phyloP scores from a whole-genome alignment of 768 basidiomycete genomes.

The Lactarius indigo region DNA sequence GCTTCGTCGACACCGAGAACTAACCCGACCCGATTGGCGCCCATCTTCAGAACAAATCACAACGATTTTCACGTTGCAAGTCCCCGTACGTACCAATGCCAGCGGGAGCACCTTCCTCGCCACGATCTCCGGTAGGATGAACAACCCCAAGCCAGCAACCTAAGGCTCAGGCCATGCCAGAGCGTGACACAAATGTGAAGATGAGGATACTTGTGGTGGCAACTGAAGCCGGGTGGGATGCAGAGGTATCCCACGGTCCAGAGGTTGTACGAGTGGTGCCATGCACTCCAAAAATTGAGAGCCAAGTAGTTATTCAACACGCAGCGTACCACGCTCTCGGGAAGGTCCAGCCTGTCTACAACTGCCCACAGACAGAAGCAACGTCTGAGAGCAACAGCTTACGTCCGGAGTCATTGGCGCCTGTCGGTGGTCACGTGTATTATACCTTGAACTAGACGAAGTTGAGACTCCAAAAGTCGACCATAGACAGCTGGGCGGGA shows the following conservation, averaged over 20 bases:
- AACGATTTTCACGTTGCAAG: too few relatives aligned
- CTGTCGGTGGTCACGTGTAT: too few relatives aligned
- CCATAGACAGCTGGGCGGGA: constrained; percentile 80
- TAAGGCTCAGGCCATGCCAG: constrained; percentile 93
- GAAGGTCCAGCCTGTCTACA: constrained; percentile 83
- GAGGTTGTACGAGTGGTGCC: constrained; percentile 95
- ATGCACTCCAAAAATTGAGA: constrained; percentile 90
- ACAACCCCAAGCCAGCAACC: constrained; percentile 95
- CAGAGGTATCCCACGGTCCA: constrained; percentile 95
- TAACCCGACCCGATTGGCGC: constrained; percentile 93
- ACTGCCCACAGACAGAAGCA: constrained; percentile 96
- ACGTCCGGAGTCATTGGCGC: too few relatives aligned
- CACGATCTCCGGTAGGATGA: constrained; percentile 81
- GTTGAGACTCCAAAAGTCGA: constrained; percentile 96
- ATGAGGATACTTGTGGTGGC: constrained; percentile 68
- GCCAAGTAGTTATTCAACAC: constrained; percentile 97
- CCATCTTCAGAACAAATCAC: constrained; percentile 72
- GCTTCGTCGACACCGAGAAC: constrained; percentile 85
- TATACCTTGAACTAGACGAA: constrained; percentile 98
- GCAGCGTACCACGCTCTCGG: constrained; percentile 99
- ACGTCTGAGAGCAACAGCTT: constrained; percentile 92
- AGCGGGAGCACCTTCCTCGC: constrained; percentile 58
- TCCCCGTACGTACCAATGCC: constrained; percentile 57
- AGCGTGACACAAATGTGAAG: constrained; percentile 96
- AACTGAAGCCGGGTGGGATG: constrained; percentile 70